Base-by-base conservation (phyloP, 805 yeast genomes). In the Ogataea pignaliae region DNA sequence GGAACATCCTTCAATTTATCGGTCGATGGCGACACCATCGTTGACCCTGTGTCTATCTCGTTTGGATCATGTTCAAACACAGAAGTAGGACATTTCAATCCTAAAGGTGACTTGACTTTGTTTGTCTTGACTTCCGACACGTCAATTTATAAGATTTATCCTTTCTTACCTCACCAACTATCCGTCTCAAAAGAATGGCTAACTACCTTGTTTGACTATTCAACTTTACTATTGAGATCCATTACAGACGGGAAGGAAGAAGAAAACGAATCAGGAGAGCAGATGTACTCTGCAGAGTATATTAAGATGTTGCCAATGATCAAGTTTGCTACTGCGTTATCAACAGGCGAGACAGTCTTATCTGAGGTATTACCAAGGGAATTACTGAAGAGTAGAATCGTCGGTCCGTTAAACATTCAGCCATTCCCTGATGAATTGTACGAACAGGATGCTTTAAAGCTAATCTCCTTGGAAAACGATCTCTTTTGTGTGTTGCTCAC, bases 391-490 rank as follows among this genome's bases (percentile, higher is more conserved):
- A 63, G 62, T 10, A 55, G 52, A 32, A 45, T 63, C 5, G 40
- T 46, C 1, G 88, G 88, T 2, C 85, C 88, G 2, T 66, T 78
- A 42, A 53, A 66, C 1, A 63, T 80, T 12, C 56, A 63, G 29
- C 85, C 86, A 3, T 83, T 70, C 50, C 85, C 86, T 1, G 73
- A 70, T 3, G 60, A 55, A 10, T 58, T 83, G 3, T 81, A 83
- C 55, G 67, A 65, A 3, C 73, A 67, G 30, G 66, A 68, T 9
- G 76, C 77, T 0, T 46, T 59, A 14, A 54, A 55, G 35, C 28
- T 63, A 10, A 29, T 63, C 3, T 35, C 63, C 5, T 31, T 63
- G 42, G 48, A 54, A 9, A 50, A 56, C 34, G 65, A 57, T 39
- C 18, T 63, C 18, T 21, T 63, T 8, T 41, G 50, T 13, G 45